Base-by-base conservation (phyloP, 306 rosid species). In the Cucurbita pepo region DNA sequence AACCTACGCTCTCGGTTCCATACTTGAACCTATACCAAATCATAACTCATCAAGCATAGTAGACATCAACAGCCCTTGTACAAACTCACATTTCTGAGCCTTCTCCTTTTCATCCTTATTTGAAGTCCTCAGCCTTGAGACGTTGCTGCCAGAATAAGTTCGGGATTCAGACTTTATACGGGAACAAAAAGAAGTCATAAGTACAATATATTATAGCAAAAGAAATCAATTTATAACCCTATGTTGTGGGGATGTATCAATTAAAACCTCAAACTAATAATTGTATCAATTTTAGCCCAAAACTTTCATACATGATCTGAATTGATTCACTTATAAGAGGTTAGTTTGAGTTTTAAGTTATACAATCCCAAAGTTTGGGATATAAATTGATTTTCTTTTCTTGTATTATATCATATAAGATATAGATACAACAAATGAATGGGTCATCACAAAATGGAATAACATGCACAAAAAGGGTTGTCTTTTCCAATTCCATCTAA, bases 1-100 rank as follows among this genome's bases (percentile, higher is more conserved):
- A 15, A 48, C 44, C 58, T 69, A 50, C 55, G 57, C 59, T 30
- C 58, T 7, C 45, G 74, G 59, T 50, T 69, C 25, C 55, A 4
- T 48, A 15, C 58, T 69, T 19, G 45, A 69, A 50, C 74, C 74
- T 15, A 15, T 69, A 71, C 78, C 57, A 73, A 51, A n/a, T 88
- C 75, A 89, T 71, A 89, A 84, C 59, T 86, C 92, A 66, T 87
- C 88, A 55, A 90, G 76, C 54, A 93, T 82, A 8, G 97, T 90
- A 44, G 97, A 90, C 83, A 90, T 56, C 78, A 93, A 70, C 71
- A 93, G 80, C 76, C 96, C 98, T 79, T 83, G 91, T 45, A 88
- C 87, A 52, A 93, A 93, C 76, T 90, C 88, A 52, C 85, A 84
- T 83, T 85, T 90, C 38, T 87, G 86, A 40, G 86, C 82, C 71